Percentiles rank a stretch among this genome's conserved stretches.
Evolutionary conservation across 768 basidiomycete genomes (phyloP).

Genomic region (Saitozyma podzolica): DNA sequence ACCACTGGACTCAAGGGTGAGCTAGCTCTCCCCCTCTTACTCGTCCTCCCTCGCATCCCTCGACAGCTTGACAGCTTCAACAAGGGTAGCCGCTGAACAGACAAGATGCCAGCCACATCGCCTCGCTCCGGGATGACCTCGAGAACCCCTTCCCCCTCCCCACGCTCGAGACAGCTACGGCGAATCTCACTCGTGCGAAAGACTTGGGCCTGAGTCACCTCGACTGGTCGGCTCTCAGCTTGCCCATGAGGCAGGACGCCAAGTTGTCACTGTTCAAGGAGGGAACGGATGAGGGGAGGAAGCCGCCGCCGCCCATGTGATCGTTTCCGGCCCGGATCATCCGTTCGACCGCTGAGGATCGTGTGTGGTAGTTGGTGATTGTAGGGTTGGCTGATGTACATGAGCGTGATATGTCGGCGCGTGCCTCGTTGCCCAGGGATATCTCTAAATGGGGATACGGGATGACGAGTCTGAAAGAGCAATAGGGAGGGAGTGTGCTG

Average conservation of each 20-base stretch:
- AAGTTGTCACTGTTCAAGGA: neutral
- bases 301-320: neutral
- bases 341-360: no score
- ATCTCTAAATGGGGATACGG: no score
- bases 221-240: neutral
- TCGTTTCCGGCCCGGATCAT: no score
- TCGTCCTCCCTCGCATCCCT: neutral
- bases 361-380: no score
- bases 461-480: no score
- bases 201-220: neutral
- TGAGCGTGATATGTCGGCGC: no score
- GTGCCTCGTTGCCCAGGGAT: no score
- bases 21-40: constrained; percentile 1
- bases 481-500: no score
- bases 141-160: neutral
- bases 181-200: neutral
- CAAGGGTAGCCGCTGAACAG: neutral
- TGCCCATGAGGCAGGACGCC: neutral
- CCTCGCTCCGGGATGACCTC: constrained; percentile 8
- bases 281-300: neutral
- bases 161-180: neutral
- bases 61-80: neutral
- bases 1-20: constrained; percentile 31
- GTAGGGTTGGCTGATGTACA: no score
- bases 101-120: constrained; percentile 28